These are phyloP conservation scores for Zelonia costaricensis DNA, from an alignment of 208 protist species.

Conservation along the genomic window DNA sequence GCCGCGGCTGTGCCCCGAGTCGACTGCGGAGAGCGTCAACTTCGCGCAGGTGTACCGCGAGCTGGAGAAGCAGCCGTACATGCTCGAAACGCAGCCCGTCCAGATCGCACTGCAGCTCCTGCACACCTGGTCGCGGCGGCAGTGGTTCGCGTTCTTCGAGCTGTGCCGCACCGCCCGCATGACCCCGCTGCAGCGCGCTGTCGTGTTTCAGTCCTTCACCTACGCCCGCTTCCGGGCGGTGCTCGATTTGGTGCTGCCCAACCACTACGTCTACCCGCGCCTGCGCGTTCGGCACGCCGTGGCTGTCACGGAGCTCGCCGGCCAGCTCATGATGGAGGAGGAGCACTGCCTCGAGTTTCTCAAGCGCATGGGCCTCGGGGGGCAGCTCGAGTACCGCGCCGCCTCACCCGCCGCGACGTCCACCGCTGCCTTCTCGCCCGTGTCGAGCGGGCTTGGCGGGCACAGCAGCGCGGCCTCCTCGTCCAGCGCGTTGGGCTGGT, in stretches of 20 bases:
- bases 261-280: constrained; percentile 61
- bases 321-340: constrained; percentile 50
- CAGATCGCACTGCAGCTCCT: constrained; percentile 58
- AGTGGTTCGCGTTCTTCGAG: constrained; percentile 81
- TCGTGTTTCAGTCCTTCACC: constrained; percentile 85
- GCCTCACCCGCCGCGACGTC: no score
- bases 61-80: constrained; percentile 61
- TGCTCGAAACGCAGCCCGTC: constrained; percentile 62
- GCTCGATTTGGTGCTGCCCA: constrained; percentile 75
- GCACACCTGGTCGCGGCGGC: constrained; percentile 62
- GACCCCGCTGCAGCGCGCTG: constrained; percentile 67
- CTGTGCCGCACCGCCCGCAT: constrained; percentile 46
- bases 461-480: neutral
- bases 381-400: constrained; percentile 23
- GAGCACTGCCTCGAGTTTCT: constrained; percentile 65
- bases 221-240: constrained; percentile 84
- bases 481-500: constrained; percentile 7
- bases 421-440: no score
- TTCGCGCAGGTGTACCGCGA: constrained; percentile 75
- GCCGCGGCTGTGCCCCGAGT: constrained; percentile 38
- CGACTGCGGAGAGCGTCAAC: constrained; percentile 58
- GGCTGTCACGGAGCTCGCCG: constrained; percentile 43
- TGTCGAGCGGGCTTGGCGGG: neutral
- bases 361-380: constrained; percentile 53
- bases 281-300: constrained; percentile 52